These are phyloP conservation scores for Rheum nobile DNA, from an alignment of 148 eudicot species.

Conservation along the genomic window DNA sequence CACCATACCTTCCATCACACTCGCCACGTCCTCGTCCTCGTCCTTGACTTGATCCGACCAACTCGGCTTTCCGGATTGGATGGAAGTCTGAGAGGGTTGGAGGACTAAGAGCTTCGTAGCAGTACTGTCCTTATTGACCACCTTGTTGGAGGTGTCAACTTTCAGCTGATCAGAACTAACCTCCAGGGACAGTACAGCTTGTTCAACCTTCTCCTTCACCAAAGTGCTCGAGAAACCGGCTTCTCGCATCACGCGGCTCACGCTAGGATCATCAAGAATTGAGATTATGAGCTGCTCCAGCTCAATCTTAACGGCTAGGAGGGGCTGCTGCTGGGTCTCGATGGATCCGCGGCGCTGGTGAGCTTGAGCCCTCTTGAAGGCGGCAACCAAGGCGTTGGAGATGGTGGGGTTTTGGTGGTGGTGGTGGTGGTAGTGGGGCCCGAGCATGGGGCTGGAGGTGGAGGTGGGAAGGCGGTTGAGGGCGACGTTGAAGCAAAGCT, in stretches of 20 bases:
- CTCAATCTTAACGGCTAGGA: constrained; percentile 62
- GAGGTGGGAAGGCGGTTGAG: constrained; percentile 65
- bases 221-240: constrained; percentile 79
- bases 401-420: constrained; percentile 44
- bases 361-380: constrained; percentile 86
- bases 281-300: constrained; percentile 79
- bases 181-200: constrained; percentile 41
- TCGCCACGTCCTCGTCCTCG: constrained; percentile 56
- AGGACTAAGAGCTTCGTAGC: background rate
- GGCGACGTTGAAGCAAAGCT: constrained; percentile 93
- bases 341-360: constrained; percentile 71
- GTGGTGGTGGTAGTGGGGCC: constrained; percentile 19
- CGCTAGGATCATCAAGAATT: constrained; percentile 91
- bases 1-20: constrained; percentile 38
- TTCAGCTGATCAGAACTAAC: constrained; percentile 10
- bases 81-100: background rate
- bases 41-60: background rate
- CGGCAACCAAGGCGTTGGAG: constrained; percentile 74
- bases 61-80: background rate
- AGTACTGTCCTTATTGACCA: background rate
- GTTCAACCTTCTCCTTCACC: constrained; percentile 70
- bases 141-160: background rate
- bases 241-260: constrained; percentile 85
- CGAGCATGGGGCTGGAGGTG: constrained; percentile 39
- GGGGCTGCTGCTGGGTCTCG: constrained; percentile 69